phyloP scores from a whole-genome alignment of 2,329 filamentous ascomycete species.

The Penicillium sp. region DNA sequence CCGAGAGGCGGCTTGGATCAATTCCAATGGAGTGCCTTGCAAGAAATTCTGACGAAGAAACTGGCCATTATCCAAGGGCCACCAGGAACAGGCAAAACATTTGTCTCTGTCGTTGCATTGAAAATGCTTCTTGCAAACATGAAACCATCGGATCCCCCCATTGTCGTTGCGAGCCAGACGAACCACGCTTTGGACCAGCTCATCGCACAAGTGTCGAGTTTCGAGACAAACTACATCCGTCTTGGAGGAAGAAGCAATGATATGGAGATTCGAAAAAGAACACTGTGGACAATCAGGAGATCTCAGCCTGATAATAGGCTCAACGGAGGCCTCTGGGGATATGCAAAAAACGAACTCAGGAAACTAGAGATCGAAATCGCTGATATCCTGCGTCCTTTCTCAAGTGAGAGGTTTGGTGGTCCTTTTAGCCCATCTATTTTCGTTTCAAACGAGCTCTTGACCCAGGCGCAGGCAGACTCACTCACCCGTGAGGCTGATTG shows the following conservation, averaged over 20 bases:
- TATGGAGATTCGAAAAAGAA: constrained; percentile 58
- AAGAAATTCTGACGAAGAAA: constrained; percentile 63
- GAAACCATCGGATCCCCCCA: constrained; percentile 53
- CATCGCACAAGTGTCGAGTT: constrained; percentile 56
- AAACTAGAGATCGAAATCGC: constrained; percentile 40
- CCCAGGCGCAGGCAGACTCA: constrained; percentile 56
- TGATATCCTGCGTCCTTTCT: constrained; percentile 42
- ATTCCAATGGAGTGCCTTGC: constrained; percentile 64
- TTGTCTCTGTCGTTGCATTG: constrained; percentile 68
- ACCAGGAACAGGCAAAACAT: constrained; percentile 74
- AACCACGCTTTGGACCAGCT: constrained; percentile 88
- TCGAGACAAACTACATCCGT: constrained; percentile 59
- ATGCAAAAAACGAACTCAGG: constrained; percentile 41
- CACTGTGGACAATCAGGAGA: constrained; percentile 57
- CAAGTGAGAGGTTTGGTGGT: constrained; percentile 27
- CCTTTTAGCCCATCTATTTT: constrained; percentile 54
- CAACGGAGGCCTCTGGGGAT: constrained; percentile 37
- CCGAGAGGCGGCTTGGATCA: constrained; percentile 53
- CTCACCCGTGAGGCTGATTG: constrained; percentile 33
- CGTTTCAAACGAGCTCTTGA: constrained; percentile 53
- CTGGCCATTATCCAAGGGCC: constrained; percentile 78
- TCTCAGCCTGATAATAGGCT: constrained; percentile 29
- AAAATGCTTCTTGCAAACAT: constrained; percentile 59
- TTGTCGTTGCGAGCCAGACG: constrained; percentile 78
- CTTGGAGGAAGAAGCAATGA: constrained; percentile 66